Base-by-base conservation (phyloP, 2,329 filamentous ascomycete genomes). In the Cercospora janseana region DNA sequence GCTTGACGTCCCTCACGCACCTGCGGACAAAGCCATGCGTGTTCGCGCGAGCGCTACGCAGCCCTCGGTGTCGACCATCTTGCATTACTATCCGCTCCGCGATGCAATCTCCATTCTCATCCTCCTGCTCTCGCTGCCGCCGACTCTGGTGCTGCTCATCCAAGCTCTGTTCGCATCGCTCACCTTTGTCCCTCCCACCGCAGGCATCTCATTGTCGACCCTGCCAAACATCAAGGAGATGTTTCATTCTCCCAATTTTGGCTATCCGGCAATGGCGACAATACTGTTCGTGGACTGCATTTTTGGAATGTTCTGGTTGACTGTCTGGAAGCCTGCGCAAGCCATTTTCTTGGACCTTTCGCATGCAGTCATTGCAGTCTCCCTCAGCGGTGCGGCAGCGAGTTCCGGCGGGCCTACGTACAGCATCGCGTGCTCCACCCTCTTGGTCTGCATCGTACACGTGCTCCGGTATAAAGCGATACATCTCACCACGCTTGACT, bases 41-140 rank as follows among this genome's bases (percentile, higher is more conserved):
- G 76, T 78, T 59, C 78, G 84, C 52, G 82, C 86, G 66, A 76
- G 83, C 47, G 86, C 86, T 52, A 82, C 87, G 40, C 73, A 95
- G 60, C 84, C 87, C 62, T 77, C 94, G 58, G 86, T 87, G 57
- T 81, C 88, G 60, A 95, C 90, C 48, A 92, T 97, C 63, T 81
- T 97, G 68, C 84, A 83, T 64, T 89, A 90, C 45, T 92, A 91
- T 64, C 92, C 92, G 46, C 83, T 95, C 66, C 87, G 89, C 73
- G 92, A 97, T 73, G 95, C 92, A 54, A 88, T 96, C 72, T 90
- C 92, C 67, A 95, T 97, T 65, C 83, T 97, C 69, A 95, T 96
- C 72, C 87, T 96, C 63, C 81, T 97, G 60, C 87, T 96, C 71
- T 91, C 95, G 68, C 82, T 96, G 7, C 91, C 92, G 23, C 88